Evolutionary conservation across 2,329 filamentous ascomycete genomes (phyloP).

Genomic region (Calonectria pseudoturangicola): DNA sequence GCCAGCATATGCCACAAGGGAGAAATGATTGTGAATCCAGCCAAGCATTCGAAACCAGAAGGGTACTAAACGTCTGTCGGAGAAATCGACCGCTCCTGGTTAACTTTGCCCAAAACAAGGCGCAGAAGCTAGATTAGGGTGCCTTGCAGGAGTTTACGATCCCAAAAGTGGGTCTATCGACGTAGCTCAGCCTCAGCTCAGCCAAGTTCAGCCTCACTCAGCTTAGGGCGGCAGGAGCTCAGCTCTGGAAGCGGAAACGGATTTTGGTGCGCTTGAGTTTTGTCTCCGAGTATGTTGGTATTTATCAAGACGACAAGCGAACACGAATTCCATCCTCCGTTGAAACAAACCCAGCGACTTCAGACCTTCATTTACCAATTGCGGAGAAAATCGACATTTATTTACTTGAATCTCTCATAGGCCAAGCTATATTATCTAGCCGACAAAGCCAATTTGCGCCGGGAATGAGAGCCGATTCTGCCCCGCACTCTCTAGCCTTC

Average conservation of each 20-base stretch:
- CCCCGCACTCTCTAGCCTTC: too few species aligned
- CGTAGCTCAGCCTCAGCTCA: not conserved
- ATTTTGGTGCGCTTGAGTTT: conserved; percentile 5
- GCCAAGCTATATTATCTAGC: too few species aligned
- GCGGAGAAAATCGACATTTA: too few species aligned
- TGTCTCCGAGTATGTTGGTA: not conserved
- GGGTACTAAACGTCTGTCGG: not conserved
- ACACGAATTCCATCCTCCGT: too few species aligned
- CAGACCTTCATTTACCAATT: too few species aligned
- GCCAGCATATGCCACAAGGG: not conserved
- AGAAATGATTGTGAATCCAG: not conserved
- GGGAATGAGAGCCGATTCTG: too few species aligned
- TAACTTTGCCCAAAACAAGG: not conserved
- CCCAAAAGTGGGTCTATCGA: not conserved
- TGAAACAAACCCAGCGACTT: too few species aligned
- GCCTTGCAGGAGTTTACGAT: not conserved
- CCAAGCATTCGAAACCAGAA: not conserved
- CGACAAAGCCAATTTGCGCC: too few species aligned
- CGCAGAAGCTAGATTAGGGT: not conserved
- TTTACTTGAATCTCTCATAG: too few species aligned
- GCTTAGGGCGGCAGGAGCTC: not conserved
- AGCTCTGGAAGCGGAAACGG: not conserved
- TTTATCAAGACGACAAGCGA: not conserved
- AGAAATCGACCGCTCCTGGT: not conserved
- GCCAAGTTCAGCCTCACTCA: not conserved